phyloP scores from a whole-genome alignment of 768 basidiomycete genomes.

The Boletus tomentosulus region DNA sequence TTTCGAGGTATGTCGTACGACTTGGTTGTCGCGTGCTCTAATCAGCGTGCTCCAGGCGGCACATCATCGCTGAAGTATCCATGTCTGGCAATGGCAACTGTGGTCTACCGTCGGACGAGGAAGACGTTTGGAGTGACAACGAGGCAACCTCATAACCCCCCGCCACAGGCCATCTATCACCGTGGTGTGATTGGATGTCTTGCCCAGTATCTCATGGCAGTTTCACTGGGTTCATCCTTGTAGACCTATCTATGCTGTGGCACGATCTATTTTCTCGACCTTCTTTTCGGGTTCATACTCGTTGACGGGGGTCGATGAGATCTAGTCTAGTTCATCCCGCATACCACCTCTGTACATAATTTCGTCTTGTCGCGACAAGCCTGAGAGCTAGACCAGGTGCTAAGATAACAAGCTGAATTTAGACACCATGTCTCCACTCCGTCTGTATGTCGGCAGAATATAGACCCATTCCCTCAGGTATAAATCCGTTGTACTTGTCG shows the following conservation, averaged over 20 bases:
- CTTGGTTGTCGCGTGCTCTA: neutral
- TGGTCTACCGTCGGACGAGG: constrained; percentile 46
- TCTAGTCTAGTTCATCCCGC: neutral
- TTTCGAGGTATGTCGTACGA: constrained; percentile 45
- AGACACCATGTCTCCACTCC: too few relatives aligned
- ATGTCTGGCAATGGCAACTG: constrained; percentile 37
- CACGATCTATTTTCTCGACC: neutral
- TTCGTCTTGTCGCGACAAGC: neutral
- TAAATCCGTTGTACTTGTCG: too few relatives aligned
- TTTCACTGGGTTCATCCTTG: neutral
- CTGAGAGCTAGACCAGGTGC: too few relatives aligned
- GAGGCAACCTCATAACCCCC: constrained; percentile 30
- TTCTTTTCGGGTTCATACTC: neutral
- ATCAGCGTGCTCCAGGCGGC: constrained; percentile 17
- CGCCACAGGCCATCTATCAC: neutral
- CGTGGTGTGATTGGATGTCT: neutral
- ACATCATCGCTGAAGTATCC: constrained; percentile 17
- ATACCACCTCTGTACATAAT: neutral
- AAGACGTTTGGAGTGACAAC: constrained; percentile 52
- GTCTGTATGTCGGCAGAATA: too few relatives aligned
- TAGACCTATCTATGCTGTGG: too few relatives aligned
- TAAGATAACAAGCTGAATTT: too few relatives aligned
- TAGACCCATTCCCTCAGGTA: too few relatives aligned
- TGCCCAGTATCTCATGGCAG: neutral
- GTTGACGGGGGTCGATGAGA: neutral